Conservation (phyloP, 164 flowering plant species). For the Vitis labrusca region DNA sequence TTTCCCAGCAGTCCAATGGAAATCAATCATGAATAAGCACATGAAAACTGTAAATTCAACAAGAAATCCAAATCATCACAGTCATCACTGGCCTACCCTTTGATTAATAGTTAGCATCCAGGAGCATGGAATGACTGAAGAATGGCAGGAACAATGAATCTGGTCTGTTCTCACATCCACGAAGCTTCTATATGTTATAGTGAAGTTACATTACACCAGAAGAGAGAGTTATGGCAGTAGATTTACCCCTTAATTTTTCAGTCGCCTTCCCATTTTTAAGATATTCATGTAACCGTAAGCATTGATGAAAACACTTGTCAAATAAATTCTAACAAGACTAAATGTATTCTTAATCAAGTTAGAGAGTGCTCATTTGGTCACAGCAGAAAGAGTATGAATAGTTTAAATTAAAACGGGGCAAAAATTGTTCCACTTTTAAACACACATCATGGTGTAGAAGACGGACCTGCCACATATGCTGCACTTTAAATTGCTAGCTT, state of each 20-base stretch:
- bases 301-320: no score
- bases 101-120: background rate
- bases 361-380: conserved; percentile 16
- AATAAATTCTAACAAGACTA: no score
- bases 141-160: background rate
- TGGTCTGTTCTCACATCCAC: background rate
- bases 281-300: background rate
- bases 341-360: background rate
- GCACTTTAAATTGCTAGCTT: conserved; percentile 49
- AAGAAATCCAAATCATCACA: background rate
- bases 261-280: background rate
- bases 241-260: background rate
- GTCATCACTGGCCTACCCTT: no score
- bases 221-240: background rate
- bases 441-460: conserved; percentile 26
- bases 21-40: no score
- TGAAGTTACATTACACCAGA: background rate
- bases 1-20: background rate
- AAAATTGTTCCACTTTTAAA: conserved; percentile 28
- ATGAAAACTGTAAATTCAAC: background rate
- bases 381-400: conserved; percentile 17
- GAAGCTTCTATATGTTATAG: background rate
- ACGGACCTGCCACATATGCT: conserved; percentile 78
- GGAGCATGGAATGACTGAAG: background rate
- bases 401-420: conserved; percentile 21